Base-by-base conservation (phyloP, 805 yeast genomes). In the Cyberlindnera petersonii region DNA sequence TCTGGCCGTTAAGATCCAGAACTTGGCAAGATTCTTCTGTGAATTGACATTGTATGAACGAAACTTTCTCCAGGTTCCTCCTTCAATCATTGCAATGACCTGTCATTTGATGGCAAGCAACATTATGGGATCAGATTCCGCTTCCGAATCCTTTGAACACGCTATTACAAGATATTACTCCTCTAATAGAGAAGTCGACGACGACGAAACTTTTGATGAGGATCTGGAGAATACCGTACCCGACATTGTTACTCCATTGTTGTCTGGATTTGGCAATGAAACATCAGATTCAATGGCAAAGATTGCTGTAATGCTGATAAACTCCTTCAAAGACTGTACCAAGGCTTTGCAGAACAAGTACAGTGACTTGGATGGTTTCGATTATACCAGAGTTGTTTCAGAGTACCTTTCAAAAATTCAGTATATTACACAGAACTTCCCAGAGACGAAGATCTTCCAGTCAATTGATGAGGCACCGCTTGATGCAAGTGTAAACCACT, bases 11-110 rank as follows among this genome's bases (percentile, higher is more conserved):
- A 46, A 46, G 39, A 47, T 47, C 19, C 46, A 42, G 18, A 28
- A 23, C 6, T 58, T 75, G 14, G 63, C 74, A 3, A 61, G 77
- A 30, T 76, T 76, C 47, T 65, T 78, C 27, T 70, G 79, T 48
- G 82, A 77, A 52, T 53, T 76, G 18, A 62, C 79, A 1, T 49
- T 75, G 21, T 76, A 75, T 48, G 72, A 74, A 38, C 65, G 72
- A 39, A 66, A 61, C 41, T 75, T 71, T 45, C 47, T 77, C 43
- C 60, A 66, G 8, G 62, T 70, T 35, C 66, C 73, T 9, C 51
- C 74, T 1, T 69, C 79, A 1, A 54, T 73, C 17, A 65, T 73
- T 19, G 66, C 82, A 1, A 55, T 71, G 17, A 61, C 78, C 3
- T 74, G 77, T 22, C 68, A 72, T 43, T 51, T 75, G 37, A 43